Percentiles rank a stretch among this genome's conserved stretches.
phyloP scores from a whole-genome alignment of 257 asterid species.

The Gentiana straminea region DNA sequence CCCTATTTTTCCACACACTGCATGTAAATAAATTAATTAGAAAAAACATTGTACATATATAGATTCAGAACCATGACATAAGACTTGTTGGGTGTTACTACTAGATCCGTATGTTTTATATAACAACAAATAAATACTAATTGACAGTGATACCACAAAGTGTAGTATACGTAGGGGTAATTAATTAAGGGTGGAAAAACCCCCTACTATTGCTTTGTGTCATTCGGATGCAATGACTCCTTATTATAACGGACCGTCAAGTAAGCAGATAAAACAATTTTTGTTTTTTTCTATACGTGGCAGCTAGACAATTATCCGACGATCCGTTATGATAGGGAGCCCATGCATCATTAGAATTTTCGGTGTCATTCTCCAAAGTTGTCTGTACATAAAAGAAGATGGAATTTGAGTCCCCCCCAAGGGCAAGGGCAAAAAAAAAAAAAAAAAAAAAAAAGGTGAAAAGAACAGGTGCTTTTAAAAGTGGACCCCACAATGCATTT shows the following conservation, averaged over 20 bases:
- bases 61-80: not conserved
- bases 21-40: not conserved
- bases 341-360: no score
- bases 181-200: no score
- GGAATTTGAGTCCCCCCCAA: conserved; percentile 56
- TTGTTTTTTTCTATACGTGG: no score
- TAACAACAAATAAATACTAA: conserved; percentile 17
- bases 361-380: not conserved
- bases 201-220: conserved; percentile 3
- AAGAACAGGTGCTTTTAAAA: conserved; percentile 21
- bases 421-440: conserved; percentile 19
- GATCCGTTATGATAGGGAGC: no score
- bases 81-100: no score
- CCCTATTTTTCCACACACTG: not conserved
- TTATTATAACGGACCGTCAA: no score
- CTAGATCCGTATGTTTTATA: not conserved
- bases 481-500: conserved; percentile 4
- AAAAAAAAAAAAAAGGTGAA: conserved; percentile 4
- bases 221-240: conserved; percentile 5
- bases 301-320: no score
- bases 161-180: not conserved
- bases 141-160: conserved; percentile 38
- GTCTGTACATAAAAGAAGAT: conserved; percentile 10
- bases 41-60: not conserved
- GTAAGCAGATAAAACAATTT: no score